phyloP scores from a whole-genome alignment of 371 early-diverging fungal species.

The Capillidium heterosporum region DNA sequence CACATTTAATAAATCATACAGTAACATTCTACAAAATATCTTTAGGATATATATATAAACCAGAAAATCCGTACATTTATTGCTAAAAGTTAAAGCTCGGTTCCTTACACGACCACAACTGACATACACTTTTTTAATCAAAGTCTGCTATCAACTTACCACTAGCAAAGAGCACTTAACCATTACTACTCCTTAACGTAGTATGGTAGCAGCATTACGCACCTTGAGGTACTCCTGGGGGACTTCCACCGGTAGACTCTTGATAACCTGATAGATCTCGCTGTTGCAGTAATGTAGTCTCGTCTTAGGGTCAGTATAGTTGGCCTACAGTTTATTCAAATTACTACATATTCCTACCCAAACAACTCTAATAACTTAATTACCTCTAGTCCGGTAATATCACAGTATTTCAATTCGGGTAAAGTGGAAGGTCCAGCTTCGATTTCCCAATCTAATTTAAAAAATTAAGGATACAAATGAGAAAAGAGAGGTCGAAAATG shows the following conservation, averaged over 20 bases:
- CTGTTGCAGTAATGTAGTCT: constrained; percentile 62
- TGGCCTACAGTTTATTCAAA: constrained; percentile 21
- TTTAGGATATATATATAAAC: too few relatives aligned
- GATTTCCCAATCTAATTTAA: constrained; percentile 69
- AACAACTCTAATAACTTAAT: background rate
- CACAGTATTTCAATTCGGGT: constrained; percentile 81
- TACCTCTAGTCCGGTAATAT: constrained; percentile 67
- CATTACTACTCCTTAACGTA: constrained; percentile 28
- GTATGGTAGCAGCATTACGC: constrained; percentile 63
- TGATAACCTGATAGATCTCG: constrained; percentile 63
- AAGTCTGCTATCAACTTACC: too few relatives aligned
- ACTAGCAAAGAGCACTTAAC: too few relatives aligned
- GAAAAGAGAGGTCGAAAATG: background rate
- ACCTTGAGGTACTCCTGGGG: constrained; percentile 67
- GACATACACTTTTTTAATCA: too few relatives aligned
- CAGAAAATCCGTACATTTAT: too few relatives aligned
- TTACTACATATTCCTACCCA: background rate
- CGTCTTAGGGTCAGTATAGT: constrained; percentile 78
- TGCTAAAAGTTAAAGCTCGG: too few relatives aligned
- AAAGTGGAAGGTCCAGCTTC: constrained; percentile 65
- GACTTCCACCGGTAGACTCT: constrained; percentile 42
- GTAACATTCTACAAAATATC: too few relatives aligned
- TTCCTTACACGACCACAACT: too few relatives aligned
- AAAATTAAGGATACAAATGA: background rate
- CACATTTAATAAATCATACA: too few relatives aligned